Evolutionary conservation across 2,329 filamentous ascomycete genomes (phyloP).

Genomic region (Aspergillus fischeri): DNA sequence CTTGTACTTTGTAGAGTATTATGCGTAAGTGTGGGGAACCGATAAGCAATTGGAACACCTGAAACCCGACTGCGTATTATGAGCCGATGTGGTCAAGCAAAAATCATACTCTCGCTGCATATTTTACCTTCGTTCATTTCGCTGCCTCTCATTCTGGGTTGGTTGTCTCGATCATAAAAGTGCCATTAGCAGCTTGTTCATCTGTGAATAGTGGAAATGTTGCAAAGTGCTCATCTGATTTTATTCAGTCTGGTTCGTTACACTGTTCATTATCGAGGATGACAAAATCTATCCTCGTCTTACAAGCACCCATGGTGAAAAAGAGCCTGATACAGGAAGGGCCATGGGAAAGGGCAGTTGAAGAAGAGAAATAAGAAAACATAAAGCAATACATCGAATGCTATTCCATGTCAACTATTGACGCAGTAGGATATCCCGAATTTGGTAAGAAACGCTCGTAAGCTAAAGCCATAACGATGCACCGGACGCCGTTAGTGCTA

Average conservation of each 20-base stretch:
- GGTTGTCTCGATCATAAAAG: neutral
- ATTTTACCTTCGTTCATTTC: neutral
- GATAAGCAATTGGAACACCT: neutral
- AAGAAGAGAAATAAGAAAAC: neutral
- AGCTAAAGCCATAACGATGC: neutral
- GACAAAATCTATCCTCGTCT: neutral
- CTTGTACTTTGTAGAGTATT: neutral
- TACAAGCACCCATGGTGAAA: neutral
- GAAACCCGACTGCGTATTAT: neutral
- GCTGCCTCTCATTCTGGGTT: neutral
- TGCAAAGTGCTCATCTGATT: neutral
- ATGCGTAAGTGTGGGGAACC: too few relatives aligned
- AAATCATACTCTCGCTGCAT: neutral
- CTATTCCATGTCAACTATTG: constrained; percentile 7
- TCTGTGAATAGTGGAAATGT: neutral
- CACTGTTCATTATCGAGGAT: neutral
- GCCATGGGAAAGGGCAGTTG: neutral
- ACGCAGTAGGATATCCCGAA: constrained; percentile 3
- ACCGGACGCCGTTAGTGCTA: neutral
- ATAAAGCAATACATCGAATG: neutral
- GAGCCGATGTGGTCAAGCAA: neutral
- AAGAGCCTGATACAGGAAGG: neutral
- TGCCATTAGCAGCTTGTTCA: neutral
- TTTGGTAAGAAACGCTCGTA: neutral
- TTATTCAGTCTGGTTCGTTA: neutral